Conservation (phyloP, 2,329 filamentous ascomycete genomes). For the Apiospora koreana region DNA sequence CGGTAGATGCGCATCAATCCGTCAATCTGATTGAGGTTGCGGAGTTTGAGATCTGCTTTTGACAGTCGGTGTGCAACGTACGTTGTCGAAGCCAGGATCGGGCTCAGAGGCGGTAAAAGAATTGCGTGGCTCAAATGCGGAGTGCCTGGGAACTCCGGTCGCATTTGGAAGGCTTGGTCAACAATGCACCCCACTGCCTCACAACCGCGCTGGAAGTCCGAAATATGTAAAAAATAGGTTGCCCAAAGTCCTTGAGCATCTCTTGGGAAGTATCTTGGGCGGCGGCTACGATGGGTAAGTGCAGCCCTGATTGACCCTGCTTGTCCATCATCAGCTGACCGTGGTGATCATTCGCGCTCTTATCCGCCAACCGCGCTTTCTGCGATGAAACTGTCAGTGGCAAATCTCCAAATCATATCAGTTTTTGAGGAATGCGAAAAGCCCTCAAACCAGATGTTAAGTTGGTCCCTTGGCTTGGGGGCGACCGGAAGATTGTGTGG, state of each 20-base stretch:
- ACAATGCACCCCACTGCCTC: neutral
- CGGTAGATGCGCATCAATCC: neutral
- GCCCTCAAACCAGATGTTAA: neutral
- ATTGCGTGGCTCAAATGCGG: neutral
- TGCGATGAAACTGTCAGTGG: neutral
- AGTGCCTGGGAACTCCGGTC: slow-evolving; percentile 2
- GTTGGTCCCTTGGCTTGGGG: neutral
- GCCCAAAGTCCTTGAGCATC: neutral
- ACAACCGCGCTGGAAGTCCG: neutral
- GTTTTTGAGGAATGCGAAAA: neutral
- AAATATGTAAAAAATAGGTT: neutral
- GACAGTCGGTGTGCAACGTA: neutral
- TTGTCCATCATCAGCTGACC: neutral
- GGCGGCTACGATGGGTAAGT: neutral
- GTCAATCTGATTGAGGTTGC: neutral
- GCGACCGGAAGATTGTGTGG: neutral
- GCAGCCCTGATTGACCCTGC: neutral
- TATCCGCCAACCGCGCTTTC: neutral
- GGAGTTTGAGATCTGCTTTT: neutral
- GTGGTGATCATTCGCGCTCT: neutral
- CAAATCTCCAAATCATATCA: neutral
- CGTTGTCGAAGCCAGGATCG: neutral
- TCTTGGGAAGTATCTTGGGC: neutral
- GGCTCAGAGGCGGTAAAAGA: neutral
- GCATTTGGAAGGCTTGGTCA: neutral